Conservation (phyloP, 768 basidiomycete genomes). For the Suillus americanus region DNA sequence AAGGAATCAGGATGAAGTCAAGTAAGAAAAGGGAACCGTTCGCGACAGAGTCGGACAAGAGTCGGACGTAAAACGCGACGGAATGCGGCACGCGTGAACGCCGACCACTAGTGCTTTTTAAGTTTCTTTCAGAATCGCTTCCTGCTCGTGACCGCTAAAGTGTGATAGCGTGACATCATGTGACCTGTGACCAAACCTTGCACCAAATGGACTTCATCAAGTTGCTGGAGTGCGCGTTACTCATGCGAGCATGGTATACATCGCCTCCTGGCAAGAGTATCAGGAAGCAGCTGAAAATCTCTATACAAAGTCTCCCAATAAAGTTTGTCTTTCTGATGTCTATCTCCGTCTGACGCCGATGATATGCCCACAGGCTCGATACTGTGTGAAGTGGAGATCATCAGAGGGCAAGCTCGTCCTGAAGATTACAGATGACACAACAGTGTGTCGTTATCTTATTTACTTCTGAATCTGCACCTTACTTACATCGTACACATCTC, state of each 20-base stretch:
- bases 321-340: slow-evolving; percentile 44
- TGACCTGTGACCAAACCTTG: slow-evolving; percentile 14
- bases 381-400: slow-evolving; percentile 89
- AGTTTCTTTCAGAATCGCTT: background rate
- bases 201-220: slow-evolving; percentile 16
- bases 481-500: background rate
- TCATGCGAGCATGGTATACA: slow-evolving; percentile 79
- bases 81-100: background rate
- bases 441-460: slow-evolving; percentile 50
- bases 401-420: slow-evolving; percentile 85
- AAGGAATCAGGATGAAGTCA: background rate
- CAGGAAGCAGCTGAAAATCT: slow-evolving; percentile 87
- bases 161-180: slow-evolving; percentile 14
- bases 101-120: background rate
- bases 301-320: slow-evolving; percentile 76
- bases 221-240: background rate
- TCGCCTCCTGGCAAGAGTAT: slow-evolving; percentile 86
- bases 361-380: slow-evolving; percentile 62
- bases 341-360: background rate
- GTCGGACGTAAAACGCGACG: slow-evolving; percentile 4
- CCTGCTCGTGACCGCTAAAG: background rate
- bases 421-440: slow-evolving; percentile 90
- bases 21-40: background rate
- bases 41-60: background rate
- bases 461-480: background rate